Base-by-base conservation (phyloP, 345 rosid genomes). In the Triadica sebifera region DNA sequence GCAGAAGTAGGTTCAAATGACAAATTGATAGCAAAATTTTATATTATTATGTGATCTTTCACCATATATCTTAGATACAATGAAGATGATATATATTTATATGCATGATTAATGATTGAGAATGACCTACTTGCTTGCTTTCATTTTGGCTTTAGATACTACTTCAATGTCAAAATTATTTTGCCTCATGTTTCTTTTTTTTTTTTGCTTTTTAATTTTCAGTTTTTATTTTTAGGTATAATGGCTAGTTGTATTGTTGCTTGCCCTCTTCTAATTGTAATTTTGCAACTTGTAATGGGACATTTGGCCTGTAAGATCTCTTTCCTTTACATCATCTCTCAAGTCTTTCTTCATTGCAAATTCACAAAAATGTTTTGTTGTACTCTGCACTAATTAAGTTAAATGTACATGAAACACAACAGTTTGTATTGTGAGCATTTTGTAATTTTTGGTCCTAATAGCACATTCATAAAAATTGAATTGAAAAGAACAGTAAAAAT, bases 41-140 rank as follows among this genome's bases (percentile, higher is more conserved):
- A 61, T 8, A 69, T 67, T 34, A 67, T 51, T 52, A 75, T n/a
- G 78, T 37, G 74, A 76, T 69, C 56, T 63, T 62, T 70, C 70
- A 62, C 79, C 79, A 51, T 41, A 70, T 51, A 62, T 67, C 13
- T 49, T 59, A 59, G 61, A 52, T 67, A 43, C 65, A 67, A 17
- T 56, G 38, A 56, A 13, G 69, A 16, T 22, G 6, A 38, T 17
- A 52, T 52, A 17, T 17, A 3, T 1, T 3, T 16, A 58, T 7
- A 58, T 24, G 11, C 5, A 24, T 43, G 47, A 43, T 2, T 58
- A 12, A 75, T 68, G 34, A 45, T 13, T 70, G 70, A 61, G 64
- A 60, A 50, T 61, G 74, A 69, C 63, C 38, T 25, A 10, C 67
- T 74, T 62, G 65, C 72, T 46, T 20, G 43, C 65, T 61, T 20